Evolutionary conservation across 495 filamentous ascomycete species (phyloP), one percentile per base, ranked within the genome.

Genomic region (Schizothecium vesticola): DNA sequence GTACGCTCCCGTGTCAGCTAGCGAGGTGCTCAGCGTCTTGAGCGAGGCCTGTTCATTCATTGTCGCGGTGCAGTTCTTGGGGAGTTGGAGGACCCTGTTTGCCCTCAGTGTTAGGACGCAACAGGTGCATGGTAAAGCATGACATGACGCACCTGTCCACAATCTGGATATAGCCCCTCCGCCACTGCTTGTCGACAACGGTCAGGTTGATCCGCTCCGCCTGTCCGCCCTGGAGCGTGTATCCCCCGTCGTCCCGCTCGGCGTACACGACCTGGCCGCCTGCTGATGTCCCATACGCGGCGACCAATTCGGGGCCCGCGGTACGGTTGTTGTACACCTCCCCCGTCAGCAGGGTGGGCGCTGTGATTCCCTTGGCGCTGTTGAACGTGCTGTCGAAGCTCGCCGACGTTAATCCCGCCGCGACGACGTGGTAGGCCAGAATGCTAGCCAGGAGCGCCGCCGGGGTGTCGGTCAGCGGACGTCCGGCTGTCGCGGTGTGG

Each of bases 81-180:
- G 77, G 1, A 74, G 74, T 0, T 67, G 68, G 4, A 77, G 68
- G 26, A 79, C 61, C 21, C 73, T 72, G 12, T 36, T 29, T 16
- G 3, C 3, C 33, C 12, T 36, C 3, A 0, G 6, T 13, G 12
- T 36, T 13, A 36, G 33, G 0, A 36, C 0, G 33, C 11, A 36
- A 0, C 12, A 13, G n/a, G n/a, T n/a, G 11, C 29, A 8, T 10
- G 12, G 3, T 0, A 12, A 36, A 12, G 16, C 12, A 36, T 3
- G 3, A 36, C 12, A 10, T 29, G 33, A 36, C 33, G 13, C 33
- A 36, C 33, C 12, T 36, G 25, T 71, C 67, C 10, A 71, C 59
- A 62, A 71, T 66, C 51, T 71, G 70, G 26, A 68, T 55, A 16
- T 31, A 59, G 8, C 70, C 70, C 3, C 62, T 29, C 36, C 60